phyloP scores from a whole-genome alignment of 1,139 yeast genomes.

The Ogataea hybrid region DNA sequence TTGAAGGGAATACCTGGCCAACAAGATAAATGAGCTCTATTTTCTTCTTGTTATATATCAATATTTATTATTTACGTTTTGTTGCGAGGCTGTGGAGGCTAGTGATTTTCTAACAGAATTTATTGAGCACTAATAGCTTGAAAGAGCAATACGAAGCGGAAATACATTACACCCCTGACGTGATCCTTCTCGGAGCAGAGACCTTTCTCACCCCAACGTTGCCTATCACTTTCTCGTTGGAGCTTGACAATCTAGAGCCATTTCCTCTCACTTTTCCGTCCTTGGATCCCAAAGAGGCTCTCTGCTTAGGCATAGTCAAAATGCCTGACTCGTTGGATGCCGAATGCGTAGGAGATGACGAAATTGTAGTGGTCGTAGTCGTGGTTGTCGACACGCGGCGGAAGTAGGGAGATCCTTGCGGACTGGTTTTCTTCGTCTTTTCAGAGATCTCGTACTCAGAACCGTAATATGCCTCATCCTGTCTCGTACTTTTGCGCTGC shows the following conservation, averaged over 20 bases:
- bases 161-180: conserved; percentile 19
- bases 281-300: conserved; percentile 26
- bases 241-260: conserved; percentile 19
- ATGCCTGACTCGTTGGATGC: conserved; percentile 17
- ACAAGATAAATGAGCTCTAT: neutral
- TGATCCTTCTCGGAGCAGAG: conserved; percentile 27
- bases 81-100: conserved; percentile 1
- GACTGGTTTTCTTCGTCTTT: conserved; percentile 9
- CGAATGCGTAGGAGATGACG: conserved; percentile 31
- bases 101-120: neutral
- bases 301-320: conserved; percentile 30
- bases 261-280: conserved; percentile 18
- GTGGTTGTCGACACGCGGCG: conserved; percentile 32
- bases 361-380: conserved; percentile 32
- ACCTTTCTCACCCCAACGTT: conserved; percentile 38
- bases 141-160: conserved; percentile 5
- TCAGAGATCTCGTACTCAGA: conserved; percentile 10
- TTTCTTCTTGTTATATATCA: conserved; percentile 4
- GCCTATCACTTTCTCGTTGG: conserved; percentile 33
- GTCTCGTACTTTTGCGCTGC: conserved; percentile 19
- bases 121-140: conserved; percentile 7
- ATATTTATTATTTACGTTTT: conserved; percentile 6
- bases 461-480: conserved; percentile 10
- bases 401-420: conserved; percentile 22
- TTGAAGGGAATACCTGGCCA: neutral